Evolutionary conservation across 768 basidiomycete genomes (phyloP), one percentile per base, ranked within the genome.

Genomic region (Trichaptum fuscoviolaceum): DNA sequence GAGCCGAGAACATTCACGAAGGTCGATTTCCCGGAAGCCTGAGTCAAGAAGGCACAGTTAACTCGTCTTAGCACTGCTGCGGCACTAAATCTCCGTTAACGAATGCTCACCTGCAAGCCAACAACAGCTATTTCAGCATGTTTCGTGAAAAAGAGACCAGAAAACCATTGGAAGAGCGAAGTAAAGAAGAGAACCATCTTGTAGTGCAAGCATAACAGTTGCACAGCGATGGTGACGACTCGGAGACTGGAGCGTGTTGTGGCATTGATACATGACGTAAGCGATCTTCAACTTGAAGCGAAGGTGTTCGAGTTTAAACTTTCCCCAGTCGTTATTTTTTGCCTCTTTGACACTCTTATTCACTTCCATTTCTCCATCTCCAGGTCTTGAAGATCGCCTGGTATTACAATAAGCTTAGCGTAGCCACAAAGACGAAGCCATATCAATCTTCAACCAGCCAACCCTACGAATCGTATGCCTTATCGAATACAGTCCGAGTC

Each of bases 21-120:
- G 10, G 93, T 95, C 2, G 95, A 96, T 80, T 97, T 96, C 59
- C 95, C 95, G 2, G 93, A 95, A 2, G 95, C 93, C 93, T 96
- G 67, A 35, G n/a, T n/a, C n/a, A 24, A 20, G 35, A 52, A 30
- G 8, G 35, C 35, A 24, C 35, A 63, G 66, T 61, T 65, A 63
- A 59, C 63, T n/a, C 27, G 58, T 68, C 35, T 66, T 63, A 36
- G 30, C 23, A 63, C 18, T 42, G 25, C 63, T 63, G 64, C 57
- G 59, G 34, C 64, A 35, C 27, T 36, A 42, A 30, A 63, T 25
- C 36, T 36, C n/a, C 62, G 63, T 36, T 65, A 58, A 52, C 34
- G 58, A 52, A 52, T 52, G 30, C 72, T 63, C 63, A 90, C 93
- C 82, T 96, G 93, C 62, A 96, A 79, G 58, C 94, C 94, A 63